Evolutionary conservation across 2,329 filamentous ascomycete genomes (phyloP).

Genomic region (Cladophialophora chaetospira): DNA sequence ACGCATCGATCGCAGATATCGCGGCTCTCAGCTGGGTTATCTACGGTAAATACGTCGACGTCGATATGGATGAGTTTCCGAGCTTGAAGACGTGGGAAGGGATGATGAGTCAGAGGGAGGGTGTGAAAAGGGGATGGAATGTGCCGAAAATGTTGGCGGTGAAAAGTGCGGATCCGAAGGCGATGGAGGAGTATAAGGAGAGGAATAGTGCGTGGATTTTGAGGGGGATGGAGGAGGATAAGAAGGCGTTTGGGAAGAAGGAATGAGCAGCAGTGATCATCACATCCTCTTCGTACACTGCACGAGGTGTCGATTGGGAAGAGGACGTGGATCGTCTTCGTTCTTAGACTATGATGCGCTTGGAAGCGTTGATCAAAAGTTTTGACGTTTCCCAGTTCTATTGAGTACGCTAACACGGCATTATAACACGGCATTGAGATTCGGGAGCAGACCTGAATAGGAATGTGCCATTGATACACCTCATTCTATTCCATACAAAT

Average conservation of each 20-base stretch:
- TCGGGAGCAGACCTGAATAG: too few relatives aligned
- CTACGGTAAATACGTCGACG: conserved; percentile 57
- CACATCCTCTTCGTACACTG: too few relatives aligned
- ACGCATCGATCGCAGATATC: conserved; percentile 68
- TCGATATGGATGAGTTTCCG: conserved; percentile 74
- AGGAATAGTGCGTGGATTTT: conserved; percentile 20
- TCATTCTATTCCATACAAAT: not conserved
- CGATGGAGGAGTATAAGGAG: conserved; percentile 46
- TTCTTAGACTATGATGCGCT: too few relatives aligned
- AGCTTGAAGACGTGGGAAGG: conserved; percentile 68
- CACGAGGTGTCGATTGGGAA: too few relatives aligned
- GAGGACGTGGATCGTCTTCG: too few relatives aligned
- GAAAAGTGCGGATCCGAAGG: conserved; percentile 60
- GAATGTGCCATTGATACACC: not conserved
- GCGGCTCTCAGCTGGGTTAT: conserved; percentile 63
- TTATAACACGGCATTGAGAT: too few relatives aligned
- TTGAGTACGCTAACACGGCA: too few relatives aligned
- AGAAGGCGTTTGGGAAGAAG: conserved; percentile 10
- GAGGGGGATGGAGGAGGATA: conserved; percentile 21
- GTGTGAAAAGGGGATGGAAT: conserved; percentile 74
- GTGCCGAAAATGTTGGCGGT: conserved; percentile 66
- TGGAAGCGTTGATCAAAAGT: too few relatives aligned
- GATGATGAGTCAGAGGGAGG: conserved; percentile 53
- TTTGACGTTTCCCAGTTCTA: too few relatives aligned
- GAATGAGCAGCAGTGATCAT: too few relatives aligned